Evolutionary conservation across 257 asterid species (phyloP), one percentile per base, ranked within the genome.

Genomic region (Plantago major): DNA sequence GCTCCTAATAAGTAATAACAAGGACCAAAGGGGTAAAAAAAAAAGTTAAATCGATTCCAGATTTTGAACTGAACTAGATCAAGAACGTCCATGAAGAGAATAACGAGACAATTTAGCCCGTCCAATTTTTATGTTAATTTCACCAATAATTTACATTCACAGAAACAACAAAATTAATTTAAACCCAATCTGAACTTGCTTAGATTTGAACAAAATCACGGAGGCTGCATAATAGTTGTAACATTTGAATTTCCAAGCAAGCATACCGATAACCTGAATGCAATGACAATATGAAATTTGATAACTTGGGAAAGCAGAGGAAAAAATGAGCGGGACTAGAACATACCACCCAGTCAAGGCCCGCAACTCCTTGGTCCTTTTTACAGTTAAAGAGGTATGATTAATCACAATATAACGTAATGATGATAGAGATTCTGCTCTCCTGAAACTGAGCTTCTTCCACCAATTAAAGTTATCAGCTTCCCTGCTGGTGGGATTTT

Each of bases 361-460:
- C 82, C 95, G 81, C 47, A 92, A 79, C 70, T 92, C 99, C 78
- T 81, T 89, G 73, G 95, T 92, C 72, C 99, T 83, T 76, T 86
- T 92, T 62, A 85, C 94, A 69, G 95, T 77, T 63, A 89, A 40
- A 37, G 96, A 77, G 47, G 84, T 67, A 37, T 74, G 76, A 78
- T 64, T 77, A 78, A 89, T 79, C 66, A 73, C 71, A 60, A 75
- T 84, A 69, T 74, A 72, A 57, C 69, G 78, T 42, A 73, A 66
- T 19, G 81, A 67, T 19, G 85, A 67, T 51, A 69, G 59, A 49
- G 80, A 51, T 55, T 61, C 67, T 64, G 89, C 77, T 73, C 76
- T 79, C 71, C 60, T 54, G 66, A 80, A 12, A 58, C 74, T 51
- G 65, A 89, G 71, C 66, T 72, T 86, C 75, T 82, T 83, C 96